Evolutionary conservation across 1,284 basidiomycete genomes (phyloP).

Genomic region (Ustilago cynodontis): DNA sequence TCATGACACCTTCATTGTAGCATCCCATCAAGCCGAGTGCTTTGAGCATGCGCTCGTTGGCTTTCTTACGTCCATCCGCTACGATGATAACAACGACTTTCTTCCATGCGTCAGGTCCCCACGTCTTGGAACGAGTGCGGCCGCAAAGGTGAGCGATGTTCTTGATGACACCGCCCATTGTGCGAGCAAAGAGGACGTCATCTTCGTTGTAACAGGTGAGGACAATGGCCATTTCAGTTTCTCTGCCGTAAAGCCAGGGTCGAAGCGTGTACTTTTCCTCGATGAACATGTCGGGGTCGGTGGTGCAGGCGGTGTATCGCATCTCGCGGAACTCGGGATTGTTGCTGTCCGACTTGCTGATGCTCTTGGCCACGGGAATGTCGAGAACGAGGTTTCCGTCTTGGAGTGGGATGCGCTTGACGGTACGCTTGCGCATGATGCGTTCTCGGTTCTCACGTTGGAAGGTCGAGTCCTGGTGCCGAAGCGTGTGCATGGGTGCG

Average conservation of each 20-base stretch:
- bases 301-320: conserved; percentile 69
- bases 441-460: conserved; percentile 44
- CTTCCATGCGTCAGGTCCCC: conserved; percentile 96
- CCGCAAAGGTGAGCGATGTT: conserved; percentile 77
- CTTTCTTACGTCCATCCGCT: conserved; percentile 90
- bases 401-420: conserved; percentile 70
- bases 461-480: conserved; percentile 31
- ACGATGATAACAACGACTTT: conserved; percentile 80
- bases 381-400: conserved; percentile 70
- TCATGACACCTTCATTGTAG: conserved; percentile 81
- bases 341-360: conserved; percentile 73
- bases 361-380: conserved; percentile 66
- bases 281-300: conserved; percentile 85
- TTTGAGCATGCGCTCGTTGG: conserved; percentile 93
- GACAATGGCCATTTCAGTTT: conserved; percentile 83
- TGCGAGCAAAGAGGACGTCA: conserved; percentile 90
- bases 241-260: conserved; percentile 80
- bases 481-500: conserved; percentile 32
- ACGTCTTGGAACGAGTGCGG: conserved; percentile 90
- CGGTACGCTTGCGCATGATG: conserved; percentile 63
- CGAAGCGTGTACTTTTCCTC: conserved; percentile 84
- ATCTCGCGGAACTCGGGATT: conserved; percentile 86
- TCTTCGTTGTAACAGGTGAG: conserved; percentile 96
- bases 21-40: conserved; percentile 76
- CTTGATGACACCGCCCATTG: conserved; percentile 93